Evolutionary conservation across 129 eudicot species (phyloP).

Genomic region (Centaurea solstitialis): DNA sequence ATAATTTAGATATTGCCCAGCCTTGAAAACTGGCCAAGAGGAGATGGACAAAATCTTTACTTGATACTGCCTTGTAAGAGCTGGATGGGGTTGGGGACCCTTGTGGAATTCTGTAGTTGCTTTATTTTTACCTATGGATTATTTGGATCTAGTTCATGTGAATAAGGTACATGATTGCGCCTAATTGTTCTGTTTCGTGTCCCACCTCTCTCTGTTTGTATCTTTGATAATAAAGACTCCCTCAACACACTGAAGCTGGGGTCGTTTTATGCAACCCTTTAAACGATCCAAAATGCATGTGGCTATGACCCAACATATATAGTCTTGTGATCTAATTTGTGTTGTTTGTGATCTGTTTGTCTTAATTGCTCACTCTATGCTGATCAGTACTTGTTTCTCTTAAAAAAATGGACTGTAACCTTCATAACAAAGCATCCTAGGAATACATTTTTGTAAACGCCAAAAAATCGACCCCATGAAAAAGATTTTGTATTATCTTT

Average conservation of each 20-base stretch:
- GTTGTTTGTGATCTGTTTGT: background rate
- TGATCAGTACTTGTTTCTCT: background rate
- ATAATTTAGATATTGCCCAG: slow-evolving; percentile 11
- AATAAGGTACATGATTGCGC: slow-evolving; percentile 10
- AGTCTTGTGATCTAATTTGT: background rate
- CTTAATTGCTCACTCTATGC: background rate
- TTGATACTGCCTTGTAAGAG: background rate
- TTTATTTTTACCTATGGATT: slow-evolving; percentile 16
- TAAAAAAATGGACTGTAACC: background rate
- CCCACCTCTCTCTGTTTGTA: background rate
- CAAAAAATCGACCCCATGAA: background rate
- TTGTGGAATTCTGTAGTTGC: background rate
- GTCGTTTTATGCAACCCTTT: background rate
- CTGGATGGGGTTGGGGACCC: background rate
- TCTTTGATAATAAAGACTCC: background rate
- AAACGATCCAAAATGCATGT: background rate
- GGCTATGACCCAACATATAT: background rate
- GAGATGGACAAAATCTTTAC: background rate
- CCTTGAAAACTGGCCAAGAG: slow-evolving; percentile 8
- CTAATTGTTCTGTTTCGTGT: slow-evolving; percentile 2
- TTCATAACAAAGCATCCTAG: background rate
- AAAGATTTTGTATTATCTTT: background rate
- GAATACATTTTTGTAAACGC: background rate
- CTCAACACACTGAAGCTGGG: background rate
- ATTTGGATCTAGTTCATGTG: slow-evolving; percentile 25